Base-by-base conservation (phyloP, 2,329 filamentous ascomycete species). In the Phaeosphaeria sp. region DNA sequence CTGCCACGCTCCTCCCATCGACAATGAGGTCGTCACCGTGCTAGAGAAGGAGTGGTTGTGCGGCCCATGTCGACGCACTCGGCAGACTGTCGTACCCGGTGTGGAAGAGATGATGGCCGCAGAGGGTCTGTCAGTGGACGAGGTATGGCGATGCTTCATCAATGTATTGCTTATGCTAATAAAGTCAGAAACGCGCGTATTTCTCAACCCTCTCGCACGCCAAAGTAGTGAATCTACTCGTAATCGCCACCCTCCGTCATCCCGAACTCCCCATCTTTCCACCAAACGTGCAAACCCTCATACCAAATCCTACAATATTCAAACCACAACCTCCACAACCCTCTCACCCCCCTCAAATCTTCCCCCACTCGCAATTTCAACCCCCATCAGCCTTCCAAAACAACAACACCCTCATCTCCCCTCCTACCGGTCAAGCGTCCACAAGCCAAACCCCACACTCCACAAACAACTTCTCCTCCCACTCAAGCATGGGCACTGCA, bases 1-100 rank as follows among this genome's bases (percentile, higher is more conserved):
- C 68, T 96, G 92, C 70, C 91, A 96, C 74, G 85, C 90, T 57
- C 91, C 91, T 1, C 84, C 85, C 9, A 91, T 96, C 59, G 83
- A 84, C n/a, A 85, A 89, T 60, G 85, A 89, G 18, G 86, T 90
- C 20, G 85, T 93, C 47, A 83, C 83, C 36, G 84, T 91, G 59
- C 81, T 87, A 62, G 85, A 86, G 60, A 85, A 85, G 58, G 86
- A 88, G 63, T 95, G 91, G 91, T 86, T 87, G 69, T 95, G 91
- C 69, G 78, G 78, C 6, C 80, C 84, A 25, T 94, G 91, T 72
- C 73, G 63, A 42, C 68, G 70, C 27, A 66, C 71, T 3, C 76
- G 69, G 55, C 67, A 69, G 56, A 71, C 59, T 22, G 68, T 69
- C 20, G 62, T 75, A 13, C 60, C 70, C 59, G 72, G 71, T n/a